Evolutionary conservation across 495 filamentous ascomycete genomes (phyloP).

Genomic region (Oidiodendron maius): DNA sequence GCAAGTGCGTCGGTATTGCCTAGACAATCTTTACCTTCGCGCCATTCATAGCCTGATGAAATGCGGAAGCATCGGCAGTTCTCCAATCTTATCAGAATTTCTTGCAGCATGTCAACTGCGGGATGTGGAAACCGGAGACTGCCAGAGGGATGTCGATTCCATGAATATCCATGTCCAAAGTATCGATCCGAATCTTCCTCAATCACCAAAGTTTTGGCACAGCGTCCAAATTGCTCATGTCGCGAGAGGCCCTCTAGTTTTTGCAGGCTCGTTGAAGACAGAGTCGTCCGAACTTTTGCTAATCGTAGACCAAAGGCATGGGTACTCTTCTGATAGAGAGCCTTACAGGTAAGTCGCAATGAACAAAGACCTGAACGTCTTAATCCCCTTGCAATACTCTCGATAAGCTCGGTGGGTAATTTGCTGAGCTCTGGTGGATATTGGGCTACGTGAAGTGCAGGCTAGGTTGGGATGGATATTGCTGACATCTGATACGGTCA

Average conservation of each 20-base stretch:
- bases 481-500: too few species aligned
- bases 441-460: background rate
- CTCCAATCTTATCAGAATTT: conserved; percentile 1
- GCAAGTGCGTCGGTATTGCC: conserved; percentile 5
- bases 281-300: conserved; percentile 1
- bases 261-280: conserved; percentile 4
- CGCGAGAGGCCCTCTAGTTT: conserved; percentile 5
- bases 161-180: conserved; percentile 4
- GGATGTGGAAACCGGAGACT: conserved; percentile 2
- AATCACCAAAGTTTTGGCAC: conserved; percentile 5
- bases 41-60: background rate
- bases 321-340: conserved; percentile 1
- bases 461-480: too few species aligned
- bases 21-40: conserved; percentile 2
- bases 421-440: background rate
- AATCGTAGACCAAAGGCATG: conserved; percentile 4
- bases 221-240: conserved; percentile 3
- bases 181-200: background rate
- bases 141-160: conserved; percentile 3
- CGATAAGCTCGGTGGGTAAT: conserved; percentile 9
- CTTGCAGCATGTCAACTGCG: conserved; percentile 3
- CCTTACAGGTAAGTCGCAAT: conserved; percentile 6
- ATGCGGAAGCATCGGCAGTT: conserved; percentile 6
- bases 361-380: conserved; percentile 1
- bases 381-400: conserved; percentile 3